Conservation (phyloP, 2,329 filamentous ascomycete species). For the Penicillium vulpinum region DNA sequence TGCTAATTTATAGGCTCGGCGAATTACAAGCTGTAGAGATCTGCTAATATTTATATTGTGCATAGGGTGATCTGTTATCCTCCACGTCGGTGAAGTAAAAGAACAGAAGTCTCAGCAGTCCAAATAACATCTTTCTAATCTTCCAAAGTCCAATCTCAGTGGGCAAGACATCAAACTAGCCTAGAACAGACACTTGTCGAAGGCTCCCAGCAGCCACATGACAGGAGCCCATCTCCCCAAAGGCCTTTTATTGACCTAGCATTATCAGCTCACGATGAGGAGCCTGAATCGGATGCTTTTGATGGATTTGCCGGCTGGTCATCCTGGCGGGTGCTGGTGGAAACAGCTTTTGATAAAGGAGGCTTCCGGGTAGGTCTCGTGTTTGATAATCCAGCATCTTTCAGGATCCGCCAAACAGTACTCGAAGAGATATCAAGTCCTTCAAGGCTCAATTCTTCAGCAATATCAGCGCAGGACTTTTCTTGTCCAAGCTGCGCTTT, state of each 20-base stretch:
- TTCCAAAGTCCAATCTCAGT: neutral
- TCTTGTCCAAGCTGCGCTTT: neutral
- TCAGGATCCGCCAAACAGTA: neutral
- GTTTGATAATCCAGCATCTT: neutral
- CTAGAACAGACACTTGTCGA: slow-evolving; percentile 25
- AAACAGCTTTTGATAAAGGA: neutral
- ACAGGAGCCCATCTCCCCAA: slow-evolving; percentile 1
- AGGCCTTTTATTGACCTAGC: neutral
- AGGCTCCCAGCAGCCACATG: slow-evolving; percentile 19
- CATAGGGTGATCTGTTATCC: neutral
- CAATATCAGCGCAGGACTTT: neutral
- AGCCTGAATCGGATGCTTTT: slow-evolving; percentile 50
- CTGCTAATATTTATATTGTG: neutral
- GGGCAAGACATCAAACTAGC: neutral
- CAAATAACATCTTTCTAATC: neutral
- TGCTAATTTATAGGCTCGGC: neutral
- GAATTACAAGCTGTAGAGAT: neutral
- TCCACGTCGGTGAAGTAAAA: neutral
- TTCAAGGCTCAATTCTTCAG: neutral
- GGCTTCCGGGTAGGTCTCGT: neutral
- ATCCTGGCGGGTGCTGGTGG: neutral
- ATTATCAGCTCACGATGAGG: slow-evolving; percentile 19
- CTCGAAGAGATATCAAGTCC: neutral
- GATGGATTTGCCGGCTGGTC: slow-evolving; percentile 37
- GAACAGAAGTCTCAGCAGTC: neutral